These are phyloP conservation scores for Sclerotinia borealis DNA, from an alignment of 2,329 filamentous ascomycete species.

Conservation along the genomic window DNA sequence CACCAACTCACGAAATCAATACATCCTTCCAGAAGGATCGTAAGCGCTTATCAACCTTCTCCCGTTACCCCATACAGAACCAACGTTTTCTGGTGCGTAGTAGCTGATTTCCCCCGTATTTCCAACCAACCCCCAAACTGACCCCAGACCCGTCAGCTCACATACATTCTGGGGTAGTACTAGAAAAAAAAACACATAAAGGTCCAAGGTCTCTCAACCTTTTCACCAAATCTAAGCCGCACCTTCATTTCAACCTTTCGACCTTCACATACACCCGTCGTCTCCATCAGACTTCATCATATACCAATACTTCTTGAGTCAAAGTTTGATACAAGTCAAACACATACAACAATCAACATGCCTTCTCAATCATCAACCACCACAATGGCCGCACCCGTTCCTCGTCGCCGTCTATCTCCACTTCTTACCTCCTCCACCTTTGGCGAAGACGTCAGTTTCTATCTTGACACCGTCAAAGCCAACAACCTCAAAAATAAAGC, in stretches of 20 bases:
- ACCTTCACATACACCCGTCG: not conserved
- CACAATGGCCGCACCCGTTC: slow-evolving; percentile 30
- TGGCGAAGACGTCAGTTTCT: slow-evolving; percentile 27
- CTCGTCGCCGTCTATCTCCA: slow-evolving; percentile 47
- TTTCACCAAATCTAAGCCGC: not conserved
- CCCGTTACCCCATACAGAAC: not conserved
- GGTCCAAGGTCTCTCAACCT: slow-evolving; percentile 8
- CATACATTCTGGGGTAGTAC: not conserved
- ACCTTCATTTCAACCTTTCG: slow-evolving; percentile 1
- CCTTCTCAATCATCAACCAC: slow-evolving; percentile 28
- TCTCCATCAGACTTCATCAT: slow-evolving; percentile 6
- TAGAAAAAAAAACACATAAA: slow-evolving; percentile 12
- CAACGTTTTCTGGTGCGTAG: slow-evolving; percentile 7
- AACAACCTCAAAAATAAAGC: slow-evolving; percentile 27
- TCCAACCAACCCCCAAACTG: not conserved
- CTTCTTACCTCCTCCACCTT: slow-evolving; percentile 24
- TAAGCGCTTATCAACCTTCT: slow-evolving; percentile 9
- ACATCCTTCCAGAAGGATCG: slow-evolving; percentile 11
- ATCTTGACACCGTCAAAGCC: slow-evolving; percentile 24
- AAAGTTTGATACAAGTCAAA: not conserved
- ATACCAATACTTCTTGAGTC: not conserved
- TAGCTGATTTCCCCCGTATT: not conserved
- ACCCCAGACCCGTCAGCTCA: slow-evolving; percentile 5
- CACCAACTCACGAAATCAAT: not conserved
- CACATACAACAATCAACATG: slow-evolving; percentile 16